Conservation (phyloP, 257 asterid species). For the Echites panduratus region DNA sequence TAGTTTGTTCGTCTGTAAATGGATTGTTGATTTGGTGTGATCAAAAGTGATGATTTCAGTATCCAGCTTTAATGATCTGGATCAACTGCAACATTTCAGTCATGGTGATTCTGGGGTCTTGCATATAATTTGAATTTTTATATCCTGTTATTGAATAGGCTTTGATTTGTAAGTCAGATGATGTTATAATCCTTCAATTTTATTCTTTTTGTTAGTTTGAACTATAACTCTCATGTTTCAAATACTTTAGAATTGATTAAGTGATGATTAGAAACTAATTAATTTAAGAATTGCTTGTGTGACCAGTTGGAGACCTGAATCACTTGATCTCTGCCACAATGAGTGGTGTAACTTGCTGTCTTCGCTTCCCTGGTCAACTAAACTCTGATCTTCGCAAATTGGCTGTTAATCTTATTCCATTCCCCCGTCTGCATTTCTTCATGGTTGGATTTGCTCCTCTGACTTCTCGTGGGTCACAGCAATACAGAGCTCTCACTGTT, state of each 20-base stretch:
- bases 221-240: neutral
- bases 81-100: neutral
- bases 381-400: constrained; percentile 77
- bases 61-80: neutral
- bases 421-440: constrained; percentile 74
- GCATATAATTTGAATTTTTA: neutral
- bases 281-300: neutral
- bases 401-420: constrained; percentile 73
- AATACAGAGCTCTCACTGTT: constrained; percentile 67
- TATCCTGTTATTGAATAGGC: neutral
- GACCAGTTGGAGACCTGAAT: constrained; percentile 67
- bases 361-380: constrained; percentile 81
- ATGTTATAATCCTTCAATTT: no score
- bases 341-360: constrained; percentile 87
- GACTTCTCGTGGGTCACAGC: constrained; percentile 86
- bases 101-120: neutral
- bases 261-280: neutral
- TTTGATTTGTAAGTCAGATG: no score
- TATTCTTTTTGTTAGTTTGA: no score
- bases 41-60: neutral
- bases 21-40: neutral
- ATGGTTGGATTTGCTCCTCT: constrained; percentile 87
- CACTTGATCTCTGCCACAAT: constrained; percentile 75
- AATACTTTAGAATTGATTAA: neutral
- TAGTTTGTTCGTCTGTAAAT: neutral